Base-by-base conservation (phyloP, 345 rosid genomes). In the Abelmoschus esculentus region DNA sequence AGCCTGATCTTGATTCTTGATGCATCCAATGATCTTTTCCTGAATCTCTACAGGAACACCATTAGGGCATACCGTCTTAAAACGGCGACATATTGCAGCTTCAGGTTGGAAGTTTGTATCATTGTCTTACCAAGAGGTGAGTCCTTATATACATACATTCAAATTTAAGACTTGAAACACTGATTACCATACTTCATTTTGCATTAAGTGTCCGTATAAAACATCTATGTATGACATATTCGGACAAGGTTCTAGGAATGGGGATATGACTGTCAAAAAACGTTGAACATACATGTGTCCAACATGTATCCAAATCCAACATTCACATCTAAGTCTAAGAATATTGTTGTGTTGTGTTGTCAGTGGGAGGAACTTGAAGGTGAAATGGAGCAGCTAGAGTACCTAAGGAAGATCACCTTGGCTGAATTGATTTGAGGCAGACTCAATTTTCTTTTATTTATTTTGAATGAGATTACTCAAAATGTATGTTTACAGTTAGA, bases 281-380 rank as follows among this genome's bases (percentile, higher is more conserved):
- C 3, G 13, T 15, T 6, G 19, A n/a, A n/a, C 19, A 50, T 49
- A 49, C 11, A 9, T 44, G 50, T 11, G 5, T 46, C 15, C 15
- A 2, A 46, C 50, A 46, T 11, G 13, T 46, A 46, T 49, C 18
- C 0, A 49, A 22, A n/a, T 50, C 19, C 19, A 22, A 50, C 22
- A 50, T n/a, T 15, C 7, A 50, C 55, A 50, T 15, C 19, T n/a
- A 15, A 50, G 18, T 15, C 18, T 15, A 50, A 15, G 55, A n/a
- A n/a, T n/a, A 49, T 4, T 65, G 28, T 7, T 15, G 26, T 22
- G 26, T 22, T 22, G 14, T 69, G n/a, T 40, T 76, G 5, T 70
- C 66, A 91, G 97, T 89, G 99, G 99, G 97, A 89, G 73, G 93
- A 88, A 67, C 86, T 80, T 77, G 81, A 81, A 85, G 97, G 97